Evolutionary conservation across 1,284 basidiomycete genomes (phyloP).

Genomic region (Ceratobasidium sp.): DNA sequence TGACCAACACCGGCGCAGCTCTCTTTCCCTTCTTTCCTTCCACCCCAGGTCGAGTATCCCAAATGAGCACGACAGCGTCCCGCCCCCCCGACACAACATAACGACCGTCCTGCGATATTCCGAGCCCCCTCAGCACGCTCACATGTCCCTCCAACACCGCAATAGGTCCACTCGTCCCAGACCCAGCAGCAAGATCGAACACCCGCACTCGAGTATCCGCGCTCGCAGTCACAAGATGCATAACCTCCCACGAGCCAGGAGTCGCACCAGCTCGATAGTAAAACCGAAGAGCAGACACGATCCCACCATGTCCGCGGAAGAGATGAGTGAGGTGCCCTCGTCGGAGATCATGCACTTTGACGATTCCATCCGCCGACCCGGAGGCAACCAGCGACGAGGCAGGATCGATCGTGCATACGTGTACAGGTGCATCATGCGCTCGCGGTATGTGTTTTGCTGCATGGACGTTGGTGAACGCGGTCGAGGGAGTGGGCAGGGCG

Average conservation of each 20-base stretch:
- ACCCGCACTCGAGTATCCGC: constrained; percentile 91
- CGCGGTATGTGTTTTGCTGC: constrained; percentile 77
- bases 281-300: constrained; percentile 91
- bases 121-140: constrained; percentile 89
- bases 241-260: constrained; percentile 49
- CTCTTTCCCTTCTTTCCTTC: constrained; percentile 62
- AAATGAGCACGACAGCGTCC: constrained; percentile 91
- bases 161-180: constrained; percentile 71
- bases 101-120: constrained; percentile 84
- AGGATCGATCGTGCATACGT: constrained; percentile 87
- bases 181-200: constrained; percentile 82
- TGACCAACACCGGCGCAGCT: constrained; percentile 72
- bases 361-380: constrained; percentile 94
- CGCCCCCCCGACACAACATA: constrained; percentile 91
- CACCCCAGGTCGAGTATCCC: constrained; percentile 71
- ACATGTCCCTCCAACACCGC: constrained; percentile 91
- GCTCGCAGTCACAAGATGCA: constrained; percentile 82
- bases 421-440: constrained; percentile 93
- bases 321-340: constrained; percentile 94
- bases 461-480: constrained; percentile 65
- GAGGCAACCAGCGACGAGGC: constrained; percentile 93
- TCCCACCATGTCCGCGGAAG: constrained; percentile 96
- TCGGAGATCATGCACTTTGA: constrained; percentile 95
- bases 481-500: constrained; percentile 52
- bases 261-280: constrained; percentile 66